A percentile compares a stretch with the other conserved stretches of the same genome.
These are phyloP conservation scores for Paecilomyces fulvus DNA, from an alignment of 2,329 filamentous ascomycete species.

Conservation along the genomic window DNA sequence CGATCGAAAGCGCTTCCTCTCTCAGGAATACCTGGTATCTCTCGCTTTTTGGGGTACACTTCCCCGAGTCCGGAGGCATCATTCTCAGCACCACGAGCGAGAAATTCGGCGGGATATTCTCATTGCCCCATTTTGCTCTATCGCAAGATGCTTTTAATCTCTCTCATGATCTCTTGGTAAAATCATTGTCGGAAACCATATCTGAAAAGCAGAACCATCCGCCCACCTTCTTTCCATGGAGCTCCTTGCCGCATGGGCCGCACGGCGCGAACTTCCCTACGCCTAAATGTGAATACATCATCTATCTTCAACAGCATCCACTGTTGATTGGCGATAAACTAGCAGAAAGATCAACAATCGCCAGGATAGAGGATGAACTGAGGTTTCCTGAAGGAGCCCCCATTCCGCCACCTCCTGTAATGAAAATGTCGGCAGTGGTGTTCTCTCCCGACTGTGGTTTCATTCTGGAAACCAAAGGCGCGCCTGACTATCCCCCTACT, in stretches of 20 bases:
- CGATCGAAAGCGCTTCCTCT: constrained; percentile 62
- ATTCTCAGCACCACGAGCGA: constrained; percentile 84
- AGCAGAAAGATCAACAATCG: constrained; percentile 30
- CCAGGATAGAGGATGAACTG: constrained; percentile 51
- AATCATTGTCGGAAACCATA: constrained; percentile 61
- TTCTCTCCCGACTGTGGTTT: constrained; percentile 63
- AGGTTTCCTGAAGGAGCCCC: constrained; percentile 51
- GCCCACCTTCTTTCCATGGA: constrained; percentile 62
- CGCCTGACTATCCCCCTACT: constrained; percentile 45
- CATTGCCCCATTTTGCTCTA: constrained; percentile 72
- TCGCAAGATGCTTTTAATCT: constrained; percentile 46
- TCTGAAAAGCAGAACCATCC: constrained; percentile 50
- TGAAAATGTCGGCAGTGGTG: constrained; percentile 52
- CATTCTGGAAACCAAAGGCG: constrained; percentile 52
- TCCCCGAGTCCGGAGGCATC: constrained; percentile 68
- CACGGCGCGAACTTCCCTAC: constrained; percentile 40
- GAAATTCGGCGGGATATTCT: constrained; percentile 88
- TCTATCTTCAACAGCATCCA: constrained; percentile 64
- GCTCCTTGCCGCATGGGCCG: constrained; percentile 55
- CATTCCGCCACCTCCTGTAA: constrained; percentile 41
- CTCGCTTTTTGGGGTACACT: constrained; percentile 75
- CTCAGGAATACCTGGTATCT: constrained; percentile 71
- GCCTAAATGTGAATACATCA: constrained; percentile 80
- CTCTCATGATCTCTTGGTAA: constrained; percentile 60
- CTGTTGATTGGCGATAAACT: constrained; percentile 21